Percentiles rank a stretch among this genome's conserved stretches.
Evolutionary conservation across 2,329 filamentous ascomycete species (phyloP).

Genomic region (Fusarium nanum): DNA sequence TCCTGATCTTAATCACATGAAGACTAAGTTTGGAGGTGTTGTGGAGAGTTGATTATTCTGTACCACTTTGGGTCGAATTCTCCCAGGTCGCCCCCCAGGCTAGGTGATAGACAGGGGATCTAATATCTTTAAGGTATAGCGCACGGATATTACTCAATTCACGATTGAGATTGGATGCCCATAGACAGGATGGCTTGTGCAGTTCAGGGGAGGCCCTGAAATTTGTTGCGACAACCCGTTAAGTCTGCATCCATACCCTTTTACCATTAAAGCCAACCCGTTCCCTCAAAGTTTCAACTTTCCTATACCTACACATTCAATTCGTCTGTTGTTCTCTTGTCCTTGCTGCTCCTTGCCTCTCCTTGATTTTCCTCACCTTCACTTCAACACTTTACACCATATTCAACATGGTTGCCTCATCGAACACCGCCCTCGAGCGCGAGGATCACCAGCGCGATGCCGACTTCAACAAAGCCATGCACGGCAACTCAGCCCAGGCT

Average conservation of each 20-base stretch:
- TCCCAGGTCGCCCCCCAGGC: conserved; percentile 18
- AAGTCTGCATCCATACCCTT: conserved; percentile 33
- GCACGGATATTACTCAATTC: conserved; percentile 40
- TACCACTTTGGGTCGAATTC: conserved; percentile 14
- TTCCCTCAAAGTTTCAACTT: conserved; percentile 32
- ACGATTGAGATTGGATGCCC: conserved; percentile 46
- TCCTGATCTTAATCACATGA: conserved; percentile 17
- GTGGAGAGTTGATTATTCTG: conserved; percentile 14
- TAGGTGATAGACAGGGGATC: conserved; percentile 31
- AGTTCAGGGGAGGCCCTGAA: conserved; percentile 48
- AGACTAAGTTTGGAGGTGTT: background rate
- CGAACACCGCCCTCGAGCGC: conserved; percentile 71
- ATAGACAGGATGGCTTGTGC: conserved; percentile 36
- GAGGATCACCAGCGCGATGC: conserved; percentile 90
- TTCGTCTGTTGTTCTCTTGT: conserved; percentile 19
- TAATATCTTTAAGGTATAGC: conserved; percentile 37
- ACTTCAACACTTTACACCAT: conserved; percentile 35
- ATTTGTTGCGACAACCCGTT: conserved; percentile 45
- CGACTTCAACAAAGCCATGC: conserved; percentile 89
- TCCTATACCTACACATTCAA: conserved; percentile 26
- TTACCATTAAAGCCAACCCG: conserved; percentile 43
- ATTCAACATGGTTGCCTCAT: conserved; percentile 59
- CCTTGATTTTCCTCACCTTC: conserved; percentile 13
- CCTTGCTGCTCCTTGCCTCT: conserved; percentile 4
- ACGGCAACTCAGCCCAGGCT: conserved; percentile 76